phyloP scores from a whole-genome alignment of 2,329 filamentous ascomycete genomes.

The Lithohypha guttulata region DNA sequence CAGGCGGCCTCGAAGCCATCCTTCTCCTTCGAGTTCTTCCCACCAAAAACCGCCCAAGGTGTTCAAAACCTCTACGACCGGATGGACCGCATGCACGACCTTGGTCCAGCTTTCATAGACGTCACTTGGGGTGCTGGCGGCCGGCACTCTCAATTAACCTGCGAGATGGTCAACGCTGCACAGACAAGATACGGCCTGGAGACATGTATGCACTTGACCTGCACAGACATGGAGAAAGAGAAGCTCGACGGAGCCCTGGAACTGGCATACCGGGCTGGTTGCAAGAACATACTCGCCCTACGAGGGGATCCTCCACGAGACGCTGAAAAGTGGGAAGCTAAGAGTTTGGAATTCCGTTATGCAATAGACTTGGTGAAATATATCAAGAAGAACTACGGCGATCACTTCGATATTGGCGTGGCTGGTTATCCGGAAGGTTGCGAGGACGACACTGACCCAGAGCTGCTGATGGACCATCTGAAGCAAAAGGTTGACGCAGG shows the following conservation, averaged over 20 bases:
- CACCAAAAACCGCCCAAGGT: slow-evolving; percentile 78
- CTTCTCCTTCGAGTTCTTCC: slow-evolving; percentile 99
- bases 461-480: slow-evolving; percentile 75
- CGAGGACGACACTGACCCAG: slow-evolving; percentile 83
- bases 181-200: slow-evolving; percentile 93
- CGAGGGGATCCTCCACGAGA: slow-evolving; percentile 89
- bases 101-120: slow-evolving; percentile 92
- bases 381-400: slow-evolving; percentile 66
- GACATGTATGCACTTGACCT: slow-evolving; percentile 98
- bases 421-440: slow-evolving; percentile 93
- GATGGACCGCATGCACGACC: slow-evolving; percentile 96
- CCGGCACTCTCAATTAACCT: slow-evolving; percentile 78
- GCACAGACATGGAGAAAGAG: slow-evolving; percentile 90
- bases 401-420: slow-evolving; percentile 95
- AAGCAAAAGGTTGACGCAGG: slow-evolving; percentile 97
- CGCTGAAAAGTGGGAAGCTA: slow-evolving; percentile 83
- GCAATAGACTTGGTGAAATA: slow-evolving; percentile 82
- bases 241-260: slow-evolving; percentile 83
- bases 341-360: slow-evolving; percentile 79
- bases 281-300: slow-evolving; percentile 91
- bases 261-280: slow-evolving; percentile 85
- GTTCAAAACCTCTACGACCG: slow-evolving; percentile 98
- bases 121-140: slow-evolving; percentile 97
- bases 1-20: slow-evolving; percentile 69
- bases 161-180: slow-evolving; percentile 93